Conservation (phyloP, 129 eudicot species). For the Flaveria trinervia region DNA sequence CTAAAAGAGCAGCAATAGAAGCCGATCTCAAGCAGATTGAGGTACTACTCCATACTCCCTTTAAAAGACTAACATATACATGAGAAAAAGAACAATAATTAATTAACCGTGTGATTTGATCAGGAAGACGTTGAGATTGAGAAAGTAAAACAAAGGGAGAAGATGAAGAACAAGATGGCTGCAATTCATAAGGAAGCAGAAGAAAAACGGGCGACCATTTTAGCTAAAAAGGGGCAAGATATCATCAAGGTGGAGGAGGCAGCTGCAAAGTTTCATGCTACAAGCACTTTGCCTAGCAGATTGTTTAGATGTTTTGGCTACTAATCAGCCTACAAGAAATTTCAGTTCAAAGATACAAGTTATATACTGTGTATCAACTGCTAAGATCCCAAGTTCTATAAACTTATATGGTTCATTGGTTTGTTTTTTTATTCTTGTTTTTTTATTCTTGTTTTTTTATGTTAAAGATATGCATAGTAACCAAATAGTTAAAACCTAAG, state of each 20-base stretch:
- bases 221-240: constrained; percentile 57
- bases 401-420: background rate
- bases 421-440: constrained; percentile 4
- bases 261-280: constrained; percentile 62
- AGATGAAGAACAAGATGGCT: constrained; percentile 57
- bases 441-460: constrained; percentile 3
- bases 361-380: constrained; percentile 13
- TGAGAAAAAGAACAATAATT: constrained; percentile 1
- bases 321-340: background rate
- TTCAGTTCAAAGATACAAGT: background rate
- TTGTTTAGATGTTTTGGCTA: constrained; percentile 50
- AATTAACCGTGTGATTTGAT: constrained; percentile 15
- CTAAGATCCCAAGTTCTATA: background rate
- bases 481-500: background rate
- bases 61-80: background rate
- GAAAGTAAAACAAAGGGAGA: constrained; percentile 54
- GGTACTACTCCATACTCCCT: constrained; percentile 31
- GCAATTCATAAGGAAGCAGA: constrained; percentile 56
- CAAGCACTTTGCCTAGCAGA: constrained; percentile 53
- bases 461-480: constrained; percentile 23
- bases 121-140: constrained; percentile 61
- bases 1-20: constrained; percentile 54
- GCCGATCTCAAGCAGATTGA: constrained; percentile 59
- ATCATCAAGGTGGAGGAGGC: constrained; percentile 52
- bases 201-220: constrained; percentile 55